Evolutionary conservation across 148 eudicot genomes (phyloP), one percentile per base, ranked within the genome.

Genomic region (Cornus controversa): DNA sequence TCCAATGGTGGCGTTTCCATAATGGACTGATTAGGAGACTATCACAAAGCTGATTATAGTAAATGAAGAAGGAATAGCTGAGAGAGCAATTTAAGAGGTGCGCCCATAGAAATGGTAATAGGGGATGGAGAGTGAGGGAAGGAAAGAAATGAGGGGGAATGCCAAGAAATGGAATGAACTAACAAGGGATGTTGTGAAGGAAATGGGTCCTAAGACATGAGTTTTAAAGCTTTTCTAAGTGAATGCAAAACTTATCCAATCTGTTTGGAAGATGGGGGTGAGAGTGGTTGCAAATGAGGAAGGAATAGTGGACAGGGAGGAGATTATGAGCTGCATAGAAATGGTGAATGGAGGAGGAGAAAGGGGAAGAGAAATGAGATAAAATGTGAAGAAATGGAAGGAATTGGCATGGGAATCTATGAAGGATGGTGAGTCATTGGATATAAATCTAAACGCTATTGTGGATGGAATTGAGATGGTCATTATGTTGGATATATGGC

Each of bases 31-130:
- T 40, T 93, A 89, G 67, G 53, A 54, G 8, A 89, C 90, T 20
- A 87, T 88, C 50, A 89, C 93, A 31, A 89, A 83, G 82, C 73
- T 91, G 18, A 67, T 91, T 14, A 85, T n/a, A n/a, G n/a, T n/a
- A n/a, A n/a, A n/a, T n/a, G 89, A 82, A n/a, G n/a, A n/a, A 0
- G 87, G 86, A 27, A 68, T 85, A 15, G 84, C 80, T 1, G 81
- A 77, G 89, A 2, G 85, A 81, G 45, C 90, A 87, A 79, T 69
- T 89, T 25, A 83, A 40, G 70, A 85, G 85, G 78, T 86, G 90
- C n/a, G n/a, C n/a, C n/a, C 71, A 58, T 90, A 31, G 84, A 86
- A 62, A 68, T 36, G 24, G 91, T 84, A 18, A 82, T 83, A 85
- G 85, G 62, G 28, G n/a, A n/a, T n/a, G n/a, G 82, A 74, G 53